Evolutionary conservation across 2,329 filamentous ascomycete genomes (phyloP).

Genomic region (Clarireedia hainanense): DNA sequence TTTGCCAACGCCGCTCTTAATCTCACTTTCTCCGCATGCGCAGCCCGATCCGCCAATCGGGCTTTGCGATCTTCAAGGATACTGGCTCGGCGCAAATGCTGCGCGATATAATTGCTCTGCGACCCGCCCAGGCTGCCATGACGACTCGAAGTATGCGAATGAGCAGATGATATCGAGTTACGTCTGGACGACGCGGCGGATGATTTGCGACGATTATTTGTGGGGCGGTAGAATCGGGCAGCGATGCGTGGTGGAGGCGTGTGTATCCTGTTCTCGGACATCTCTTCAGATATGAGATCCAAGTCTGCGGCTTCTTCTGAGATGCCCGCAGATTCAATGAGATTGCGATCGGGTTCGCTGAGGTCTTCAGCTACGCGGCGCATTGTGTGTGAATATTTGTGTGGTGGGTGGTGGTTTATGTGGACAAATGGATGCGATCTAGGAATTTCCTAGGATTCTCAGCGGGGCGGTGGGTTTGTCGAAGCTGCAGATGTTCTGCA

Average conservation of each 20-base stretch:
- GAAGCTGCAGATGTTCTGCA: background rate
- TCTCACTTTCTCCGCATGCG: conserved; percentile 77
- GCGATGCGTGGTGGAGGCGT: conserved; percentile 70
- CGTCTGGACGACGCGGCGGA: conserved; percentile 72
- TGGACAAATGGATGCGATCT: no score
- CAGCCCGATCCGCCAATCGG: conserved; percentile 69
- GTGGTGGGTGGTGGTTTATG: background rate
- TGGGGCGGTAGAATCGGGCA: conserved; percentile 66
- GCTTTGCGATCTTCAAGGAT: conserved; percentile 77
- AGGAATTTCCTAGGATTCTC: background rate
- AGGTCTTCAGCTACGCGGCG: conserved; percentile 26
- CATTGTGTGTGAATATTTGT: conserved; percentile 18
- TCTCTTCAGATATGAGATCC: conserved; percentile 27
- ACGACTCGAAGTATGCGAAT: conserved; percentile 39
- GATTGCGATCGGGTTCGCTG: conserved; percentile 29
- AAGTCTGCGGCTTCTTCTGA: conserved; percentile 14
- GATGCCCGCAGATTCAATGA: conserved; percentile 24
- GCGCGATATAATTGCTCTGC: conserved; percentile 67
- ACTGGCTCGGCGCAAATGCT: conserved; percentile 70
- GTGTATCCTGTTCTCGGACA: conserved; percentile 31
- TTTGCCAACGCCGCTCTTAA: conserved; percentile 68
- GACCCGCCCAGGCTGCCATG: conserved; percentile 30
- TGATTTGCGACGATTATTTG: conserved; percentile 60
- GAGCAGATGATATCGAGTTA: conserved; percentile 70
- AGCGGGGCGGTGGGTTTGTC: conserved; percentile 5